phyloP scores from a whole-genome alignment of 257 asterid species.

The Ballota nigra region DNA sequence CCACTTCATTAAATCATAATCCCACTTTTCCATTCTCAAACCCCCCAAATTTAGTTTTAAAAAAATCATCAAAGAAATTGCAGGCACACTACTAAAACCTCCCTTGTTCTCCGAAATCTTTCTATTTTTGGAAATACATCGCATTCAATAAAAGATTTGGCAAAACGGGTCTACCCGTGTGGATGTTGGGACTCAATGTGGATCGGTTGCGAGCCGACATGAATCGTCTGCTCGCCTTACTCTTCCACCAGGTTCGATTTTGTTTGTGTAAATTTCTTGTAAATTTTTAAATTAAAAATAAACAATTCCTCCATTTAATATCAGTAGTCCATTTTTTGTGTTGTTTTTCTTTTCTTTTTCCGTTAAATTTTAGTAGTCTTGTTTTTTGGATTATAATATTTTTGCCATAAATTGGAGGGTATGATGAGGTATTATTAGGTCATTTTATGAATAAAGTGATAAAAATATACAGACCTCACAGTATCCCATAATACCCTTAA shows the following conservation, averaged over 20 bases:
- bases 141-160: slow-evolving; percentile 7
- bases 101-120: neutral
- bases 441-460: no score
- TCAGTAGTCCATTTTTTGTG: no score
- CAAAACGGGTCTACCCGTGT: slow-evolving; percentile 98
- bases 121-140: neutral
- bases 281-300: neutral
- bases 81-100: slow-evolving; percentile 1
- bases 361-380: neutral
- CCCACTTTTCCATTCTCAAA: neutral
- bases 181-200: slow-evolving; percentile 78
- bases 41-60: neutral
- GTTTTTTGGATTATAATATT: no score
- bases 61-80: neutral
- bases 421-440: no score
- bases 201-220: slow-evolving; percentile 79
- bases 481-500: no score
- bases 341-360: neutral
- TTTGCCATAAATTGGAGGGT: no score
- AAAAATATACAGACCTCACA: no score
- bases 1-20: neutral
- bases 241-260: slow-evolving; percentile 76
- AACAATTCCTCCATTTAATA: no score
- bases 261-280: neutral
- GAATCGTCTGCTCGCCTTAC: slow-evolving; percentile 80